These are phyloP conservation scores for Panaeolus cyanescens DNA, from an alignment of 768 basidiomycete species.

Conservation along the genomic window DNA sequence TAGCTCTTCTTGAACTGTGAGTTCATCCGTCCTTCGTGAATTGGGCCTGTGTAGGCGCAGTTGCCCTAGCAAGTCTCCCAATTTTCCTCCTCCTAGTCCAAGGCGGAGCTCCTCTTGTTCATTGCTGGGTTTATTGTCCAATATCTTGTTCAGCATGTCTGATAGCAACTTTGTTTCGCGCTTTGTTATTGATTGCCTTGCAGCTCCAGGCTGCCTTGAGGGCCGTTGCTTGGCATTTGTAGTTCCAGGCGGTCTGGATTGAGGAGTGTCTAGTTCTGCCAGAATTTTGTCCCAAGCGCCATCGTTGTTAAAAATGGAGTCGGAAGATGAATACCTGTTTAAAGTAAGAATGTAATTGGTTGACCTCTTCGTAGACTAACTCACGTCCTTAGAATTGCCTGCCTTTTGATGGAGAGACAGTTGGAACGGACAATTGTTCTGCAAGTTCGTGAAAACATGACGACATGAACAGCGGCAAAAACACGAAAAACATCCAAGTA, in stretches of 20 bases:
- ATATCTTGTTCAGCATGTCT: conserved; percentile 75
- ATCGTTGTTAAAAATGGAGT: background rate
- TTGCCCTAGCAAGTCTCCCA: conserved; percentile 55
- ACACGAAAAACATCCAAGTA: background rate
- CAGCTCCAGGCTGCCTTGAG: background rate
- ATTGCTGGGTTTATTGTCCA: conserved; percentile 33
- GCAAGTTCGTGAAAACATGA: background rate
- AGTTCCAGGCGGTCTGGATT: background rate
- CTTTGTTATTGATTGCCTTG: conserved; percentile 61
- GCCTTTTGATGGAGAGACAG: background rate
- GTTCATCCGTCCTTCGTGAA: conserved; percentile 50
- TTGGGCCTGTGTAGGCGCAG: conserved; percentile 54
- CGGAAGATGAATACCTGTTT: background rate
- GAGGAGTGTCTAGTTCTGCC: conserved; percentile 9
- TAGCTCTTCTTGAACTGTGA: conserved; percentile 46
- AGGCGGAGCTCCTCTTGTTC: background rate
- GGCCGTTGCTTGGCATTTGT: conserved; percentile 10
- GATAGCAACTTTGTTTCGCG: conserved; percentile 68
- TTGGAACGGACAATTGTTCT: background rate
- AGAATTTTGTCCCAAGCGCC: conserved; percentile 15
- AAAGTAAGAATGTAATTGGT: background rate
- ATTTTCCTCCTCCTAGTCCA: conserved; percentile 18
- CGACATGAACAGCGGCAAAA: background rate
- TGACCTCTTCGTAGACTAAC: background rate
- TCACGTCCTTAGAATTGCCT: background rate